Evolutionary conservation across 169 alveolate species (phyloP).

Genomic region (Plasmodium knowlesi): DNA sequence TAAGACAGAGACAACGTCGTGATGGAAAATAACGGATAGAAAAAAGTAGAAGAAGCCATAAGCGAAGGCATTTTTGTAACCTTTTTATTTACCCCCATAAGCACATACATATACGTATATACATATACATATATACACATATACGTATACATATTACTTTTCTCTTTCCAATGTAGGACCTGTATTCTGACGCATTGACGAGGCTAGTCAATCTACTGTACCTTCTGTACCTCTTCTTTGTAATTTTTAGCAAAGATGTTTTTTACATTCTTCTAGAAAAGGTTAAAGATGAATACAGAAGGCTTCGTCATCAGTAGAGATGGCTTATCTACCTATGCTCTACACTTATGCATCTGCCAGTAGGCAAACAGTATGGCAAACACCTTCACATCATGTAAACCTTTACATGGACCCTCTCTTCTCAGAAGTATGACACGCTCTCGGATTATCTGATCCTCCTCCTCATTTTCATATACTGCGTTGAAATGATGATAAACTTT

Average conservation of each 20-base stretch:
- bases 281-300: conserved; percentile 9
- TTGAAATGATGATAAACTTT: conserved; percentile 13
- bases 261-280: conserved; percentile 26
- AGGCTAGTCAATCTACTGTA: not conserved
- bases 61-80: not conserved
- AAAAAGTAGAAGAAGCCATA: not conserved
- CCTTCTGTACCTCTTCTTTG: conserved; percentile 42
- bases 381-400: not conserved
- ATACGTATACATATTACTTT: too few relatives aligned
- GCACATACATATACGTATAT: too few relatives aligned
- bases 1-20: not conserved
- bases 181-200: not conserved
- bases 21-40: not conserved
- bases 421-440: conserved; percentile 22
- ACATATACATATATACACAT: too few relatives aligned
- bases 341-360: not conserved
- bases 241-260: conserved; percentile 60
- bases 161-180: not conserved
- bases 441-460: conserved; percentile 9
- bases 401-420: not conserved
- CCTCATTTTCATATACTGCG: not conserved
- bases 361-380: not conserved
- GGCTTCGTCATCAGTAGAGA: not conserved
- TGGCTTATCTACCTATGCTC: too few relatives aligned
- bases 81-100: not conserved